Evolutionary conservation across 139 green algal genomes (phyloP), one percentile per base, ranked within the genome.

Genomic region (Ettlia oleoabundans): DNA sequence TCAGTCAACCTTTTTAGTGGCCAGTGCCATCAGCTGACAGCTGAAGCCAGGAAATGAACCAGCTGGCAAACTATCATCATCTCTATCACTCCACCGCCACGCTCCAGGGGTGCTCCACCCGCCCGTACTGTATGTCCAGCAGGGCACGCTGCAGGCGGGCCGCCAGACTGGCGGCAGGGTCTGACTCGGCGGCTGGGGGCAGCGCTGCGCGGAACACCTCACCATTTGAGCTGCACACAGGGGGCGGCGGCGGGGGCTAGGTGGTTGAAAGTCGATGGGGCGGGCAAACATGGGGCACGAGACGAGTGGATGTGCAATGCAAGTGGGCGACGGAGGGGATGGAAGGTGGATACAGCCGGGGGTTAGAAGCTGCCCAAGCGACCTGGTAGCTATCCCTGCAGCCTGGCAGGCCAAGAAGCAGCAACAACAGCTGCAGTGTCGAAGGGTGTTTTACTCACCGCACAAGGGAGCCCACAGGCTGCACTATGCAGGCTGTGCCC

Each of bases 401-500:
- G 13, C 13, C 47, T 24, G 13, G 47, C 15, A 15, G 47, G 13
- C 47, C 47, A 58, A 58, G 15, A 10, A 24, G 47, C 47, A 58
- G 47, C 47, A 58, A 10, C 47, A 10, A 10, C 47, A 15, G 13
- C 47, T n/a, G 55, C 55, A 5, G 55, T n/a, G 5, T 5, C 55
- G 30, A 21, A 37, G 32, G 32, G 18, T 37, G 30, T 22, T 26
- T 21, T 35, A 41, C 40, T 42, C 69, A 61, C 21, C 75, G 73
- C 4, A 93, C 71, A 0, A 95, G 64, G 21, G 40, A 52, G 21
- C 66, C 68, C 24, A 97, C 70, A 15, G 94, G 92, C 83, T 97
- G 92, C 26, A 97, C 86, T 13, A 97, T 87, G 78, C 86, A 90
- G 8, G 94, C 94, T 41, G 94, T 97, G 38, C 94, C 94, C 3